These are phyloP conservation scores for Fusarium xyrophilum DNA, from an alignment of 2,329 filamentous ascomycete genomes.

Conservation along the genomic window DNA sequence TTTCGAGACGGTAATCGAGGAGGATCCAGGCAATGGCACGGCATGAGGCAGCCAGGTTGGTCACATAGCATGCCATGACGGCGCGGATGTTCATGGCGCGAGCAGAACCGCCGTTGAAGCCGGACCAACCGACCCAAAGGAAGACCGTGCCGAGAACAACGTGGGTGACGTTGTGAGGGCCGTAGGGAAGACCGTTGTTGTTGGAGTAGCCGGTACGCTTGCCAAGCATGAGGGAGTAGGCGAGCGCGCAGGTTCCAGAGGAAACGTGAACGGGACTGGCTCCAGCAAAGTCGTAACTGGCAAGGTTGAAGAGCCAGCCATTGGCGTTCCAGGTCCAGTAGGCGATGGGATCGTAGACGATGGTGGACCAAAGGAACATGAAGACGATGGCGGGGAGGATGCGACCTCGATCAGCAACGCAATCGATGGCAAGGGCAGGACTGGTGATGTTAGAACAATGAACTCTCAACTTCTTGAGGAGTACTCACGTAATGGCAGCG, in stretches of 20 bases:
- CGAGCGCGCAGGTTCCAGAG: slow-evolving; percentile 73
- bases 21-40: slow-evolving; percentile 85
- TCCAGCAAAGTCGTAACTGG: slow-evolving; percentile 76
- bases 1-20: slow-evolving; percentile 88
- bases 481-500: slow-evolving; percentile 80
- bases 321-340: slow-evolving; percentile 81
- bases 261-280: slow-evolving; percentile 79
- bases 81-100: slow-evolving; percentile 83
- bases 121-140: slow-evolving; percentile 96
- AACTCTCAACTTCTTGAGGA: background rate
- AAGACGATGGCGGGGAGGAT: slow-evolving; percentile 68
- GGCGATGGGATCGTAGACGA: slow-evolving; percentile 76
- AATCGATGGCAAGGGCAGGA: slow-evolving; percentile 65
- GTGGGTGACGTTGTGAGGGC: slow-evolving; percentile 76
- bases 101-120: slow-evolving; percentile 90
- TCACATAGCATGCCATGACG: slow-evolving; percentile 87
- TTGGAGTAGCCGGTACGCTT: slow-evolving; percentile 69
- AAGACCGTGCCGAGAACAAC: slow-evolving; percentile 76
- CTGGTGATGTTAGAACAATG: slow-evolving; percentile 43
- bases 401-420: slow-evolving; percentile 66
- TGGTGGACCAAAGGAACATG: slow-evolving; percentile 74
- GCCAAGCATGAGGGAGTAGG: slow-evolving; percentile 76
- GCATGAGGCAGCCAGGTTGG: slow-evolving; percentile 83
- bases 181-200: slow-evolving; percentile 68
- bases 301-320: slow-evolving; percentile 74